A percentile compares a stretch with the other conserved stretches of the same genome.
Evolutionary conservation across 331 rosid genomes (phyloP).

Genomic region (Quercus lobata): DNA sequence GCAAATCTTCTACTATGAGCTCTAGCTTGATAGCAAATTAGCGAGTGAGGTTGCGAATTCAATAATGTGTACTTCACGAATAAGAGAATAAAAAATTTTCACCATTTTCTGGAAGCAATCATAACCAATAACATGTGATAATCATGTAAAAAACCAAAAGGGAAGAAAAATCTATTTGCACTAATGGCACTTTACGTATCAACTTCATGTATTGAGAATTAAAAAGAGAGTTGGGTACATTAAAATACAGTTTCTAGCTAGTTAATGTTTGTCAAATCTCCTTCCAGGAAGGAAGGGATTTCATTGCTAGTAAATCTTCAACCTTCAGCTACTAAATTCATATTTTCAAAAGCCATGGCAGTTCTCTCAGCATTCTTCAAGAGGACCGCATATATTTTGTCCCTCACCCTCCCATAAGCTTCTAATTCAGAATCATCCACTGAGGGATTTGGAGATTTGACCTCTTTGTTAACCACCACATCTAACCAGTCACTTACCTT

Average conservation of each 20-base stretch:
- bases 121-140: background rate
- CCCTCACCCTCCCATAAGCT: conserved; percentile 29
- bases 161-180: background rate
- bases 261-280: background rate
- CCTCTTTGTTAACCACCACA: conserved; percentile 1
- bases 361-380: conserved; percentile 42
- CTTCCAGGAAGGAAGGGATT: background rate
- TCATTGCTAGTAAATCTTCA: background rate
- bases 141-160: background rate
- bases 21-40: too few relatives aligned
- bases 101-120: too few relatives aligned
- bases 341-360: conserved; percentile 20
- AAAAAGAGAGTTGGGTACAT: background rate
- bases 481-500: conserved; percentile 38
- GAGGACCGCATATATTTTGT: conserved; percentile 32
- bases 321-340: conserved; percentile 6
- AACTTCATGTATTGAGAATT: background rate
- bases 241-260: background rate
- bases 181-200: background rate
- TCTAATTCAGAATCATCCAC: conserved; percentile 16
- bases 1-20: too few relatives aligned
- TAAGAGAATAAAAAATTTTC: too few relatives aligned
- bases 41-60: too few relatives aligned
- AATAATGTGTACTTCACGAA: too few relatives aligned
- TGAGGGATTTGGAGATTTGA: background rate